Evolutionary conservation across 768 basidiomycete genomes (phyloP).

Genomic region (Mycena albidolilacea): DNA sequence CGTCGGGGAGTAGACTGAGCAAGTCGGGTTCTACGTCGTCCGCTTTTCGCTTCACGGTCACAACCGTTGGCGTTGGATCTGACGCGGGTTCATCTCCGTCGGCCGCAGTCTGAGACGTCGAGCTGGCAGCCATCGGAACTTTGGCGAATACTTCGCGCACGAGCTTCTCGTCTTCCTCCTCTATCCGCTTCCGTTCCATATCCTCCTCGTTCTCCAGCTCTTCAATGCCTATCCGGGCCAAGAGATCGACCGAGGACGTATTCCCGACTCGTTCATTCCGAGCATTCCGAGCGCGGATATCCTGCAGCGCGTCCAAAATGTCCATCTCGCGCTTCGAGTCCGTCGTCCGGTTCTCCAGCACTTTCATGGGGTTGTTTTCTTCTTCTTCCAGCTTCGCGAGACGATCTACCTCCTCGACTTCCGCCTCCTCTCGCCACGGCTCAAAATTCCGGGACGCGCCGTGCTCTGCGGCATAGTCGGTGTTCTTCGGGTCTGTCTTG

Average conservation of each 20-base stretch:
- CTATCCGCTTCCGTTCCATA: conserved; percentile 74
- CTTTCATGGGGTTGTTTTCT: conserved; percentile 98
- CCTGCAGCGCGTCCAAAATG: conserved; percentile 94
- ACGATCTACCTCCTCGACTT: conserved; percentile 85
- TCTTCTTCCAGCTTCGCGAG: conserved; percentile 91
- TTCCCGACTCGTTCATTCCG: conserved; percentile 91
- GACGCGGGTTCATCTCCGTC: conserved; percentile 38
- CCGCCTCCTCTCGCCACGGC: conserved; percentile 91
- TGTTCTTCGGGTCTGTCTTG: conserved; percentile 99
- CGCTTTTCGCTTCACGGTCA: conserved; percentile 92
- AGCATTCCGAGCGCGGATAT: conserved; percentile 89
- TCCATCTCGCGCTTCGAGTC: conserved; percentile 99
- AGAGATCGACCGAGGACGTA: conserved; percentile 66
- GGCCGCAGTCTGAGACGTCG: conserved; percentile 40
- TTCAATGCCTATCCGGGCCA: conserved; percentile 72
- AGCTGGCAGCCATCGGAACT: conserved; percentile 61
- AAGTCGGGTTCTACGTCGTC: conserved; percentile 83
- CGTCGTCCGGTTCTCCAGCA: conserved; percentile 90
- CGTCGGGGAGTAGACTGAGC: conserved; percentile 76
- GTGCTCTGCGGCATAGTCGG: conserved; percentile 94
- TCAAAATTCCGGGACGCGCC: conserved; percentile 98
- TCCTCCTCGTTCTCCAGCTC: conserved; percentile 88
- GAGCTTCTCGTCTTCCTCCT: conserved; percentile 93
- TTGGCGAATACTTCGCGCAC: conserved; percentile 92
- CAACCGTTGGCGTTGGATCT: conserved; percentile 45